Evolutionary conservation across 2,329 filamentous ascomycete genomes (phyloP), one percentile per base, ranked within the genome.

Genomic region (Cytospora leucostoma): DNA sequence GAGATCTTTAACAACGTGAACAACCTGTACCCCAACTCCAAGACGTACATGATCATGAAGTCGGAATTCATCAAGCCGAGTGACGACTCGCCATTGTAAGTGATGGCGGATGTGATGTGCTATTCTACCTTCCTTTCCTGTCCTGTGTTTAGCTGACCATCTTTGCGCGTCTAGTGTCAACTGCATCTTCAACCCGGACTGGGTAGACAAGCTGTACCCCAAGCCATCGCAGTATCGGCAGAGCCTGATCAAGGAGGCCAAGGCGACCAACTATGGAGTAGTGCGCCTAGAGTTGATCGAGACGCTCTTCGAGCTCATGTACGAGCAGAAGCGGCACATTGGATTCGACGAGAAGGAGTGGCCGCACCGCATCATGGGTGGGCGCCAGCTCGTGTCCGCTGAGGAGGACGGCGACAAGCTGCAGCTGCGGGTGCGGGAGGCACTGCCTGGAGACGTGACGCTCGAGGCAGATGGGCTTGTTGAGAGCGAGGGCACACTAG

Each of bases 1-100:
- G 94, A 99, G 79, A 96, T 97, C 71, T 97, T 96, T 80, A 90
- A 92, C 78, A 93, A 96, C 75, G 79, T 98, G 56, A 90, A 94
- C 71, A 83, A 80, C 47, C 80, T 91, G 54, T 97, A 96, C 74
- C 93, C 93, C 47, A 93, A 94, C 73, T 87, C 90, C 34, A 83
- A 85, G 70, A 93, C 93, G 0, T 85, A 82, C 40, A 78, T 99
- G 63, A 80, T 97, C 65, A 94, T 97, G 81, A 88, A 92, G 69
- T 88, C 89, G 50, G 86, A 92, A 67, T 93, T 94, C 62, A 78
- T 99, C 65, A 88, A 90, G 70, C 94, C 94, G 1, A 96, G 92
- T 72, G 94, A 99, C 73, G 95, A 98, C 75, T 97, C 92, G 60
- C 95, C 94, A 19, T 98, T 98, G 91, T 93, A 80, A 80, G 90